phyloP scores from a whole-genome alignment of 1,284 basidiomycete species.

The Ceratobasidium sp. region DNA sequence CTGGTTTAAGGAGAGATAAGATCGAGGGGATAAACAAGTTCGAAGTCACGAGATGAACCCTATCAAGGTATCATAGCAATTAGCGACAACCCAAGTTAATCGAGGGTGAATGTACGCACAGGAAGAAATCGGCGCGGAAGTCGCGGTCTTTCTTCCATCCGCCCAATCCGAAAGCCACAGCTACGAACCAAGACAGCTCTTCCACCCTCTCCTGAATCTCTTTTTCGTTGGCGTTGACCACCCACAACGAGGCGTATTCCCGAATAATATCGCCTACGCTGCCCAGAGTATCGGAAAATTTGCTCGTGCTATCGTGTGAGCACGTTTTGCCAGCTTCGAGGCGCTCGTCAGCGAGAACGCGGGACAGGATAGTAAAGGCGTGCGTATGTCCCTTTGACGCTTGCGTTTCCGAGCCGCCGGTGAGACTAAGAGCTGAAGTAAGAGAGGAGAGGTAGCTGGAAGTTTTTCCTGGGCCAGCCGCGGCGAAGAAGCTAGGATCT shows the following conservation, averaged over 20 bases:
- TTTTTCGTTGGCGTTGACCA: conserved; percentile 4
- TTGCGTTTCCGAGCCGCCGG: background rate
- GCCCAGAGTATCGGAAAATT: conserved; percentile 29
- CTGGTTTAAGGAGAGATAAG: conserved; percentile 23
- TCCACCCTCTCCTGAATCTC: conserved; percentile 33
- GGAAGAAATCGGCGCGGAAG: conserved; percentile 40
- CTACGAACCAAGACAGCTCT: conserved; percentile 35
- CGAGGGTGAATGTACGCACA: conserved; percentile 27
- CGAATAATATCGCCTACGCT: conserved; percentile 30
- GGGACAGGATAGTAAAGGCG: conserved; percentile 36
- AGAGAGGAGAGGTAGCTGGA: background rate
- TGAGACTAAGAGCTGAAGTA: background rate
- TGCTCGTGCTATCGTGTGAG: background rate
- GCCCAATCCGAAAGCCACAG: conserved; percentile 34
- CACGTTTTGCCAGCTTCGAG: conserved; percentile 38
- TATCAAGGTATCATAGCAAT: background rate
- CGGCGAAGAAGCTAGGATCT: conserved; percentile 46
- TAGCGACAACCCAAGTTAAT: too few relatives aligned
- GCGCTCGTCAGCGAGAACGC: conserved; percentile 32
- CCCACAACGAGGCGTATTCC: conserved; percentile 37
- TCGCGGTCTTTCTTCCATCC: conserved; percentile 34
- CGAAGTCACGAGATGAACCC: conserved; percentile 39
- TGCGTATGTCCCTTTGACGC: conserved; percentile 23
- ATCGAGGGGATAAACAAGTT: conserved; percentile 39
- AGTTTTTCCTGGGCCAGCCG: conserved; percentile 41